Percentiles rank a stretch among this genome's conserved stretches.
Evolutionary conservation across 129 eudicot genomes (phyloP).

Genomic region (Flaveria trinervia): DNA sequence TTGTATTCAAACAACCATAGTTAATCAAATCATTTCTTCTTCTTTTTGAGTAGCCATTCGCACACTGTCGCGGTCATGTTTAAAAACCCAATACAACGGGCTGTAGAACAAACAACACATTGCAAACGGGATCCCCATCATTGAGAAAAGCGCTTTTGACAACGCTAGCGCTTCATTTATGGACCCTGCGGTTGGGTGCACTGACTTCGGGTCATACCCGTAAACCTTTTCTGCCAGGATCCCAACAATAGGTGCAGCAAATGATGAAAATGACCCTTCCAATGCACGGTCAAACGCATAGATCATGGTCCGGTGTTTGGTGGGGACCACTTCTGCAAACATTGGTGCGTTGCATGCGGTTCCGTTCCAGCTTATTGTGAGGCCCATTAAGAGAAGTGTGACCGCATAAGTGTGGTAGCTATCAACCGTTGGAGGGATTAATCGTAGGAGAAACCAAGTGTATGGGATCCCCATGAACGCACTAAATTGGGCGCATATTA

Average conservation of each 20-base stretch:
- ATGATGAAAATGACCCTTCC: conserved; percentile 88
- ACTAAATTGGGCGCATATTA: conserved; percentile 92
- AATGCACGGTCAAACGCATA: conserved; percentile 94
- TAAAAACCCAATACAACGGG: conserved; percentile 78
- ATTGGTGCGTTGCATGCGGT: conserved; percentile 88
- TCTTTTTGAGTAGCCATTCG: conserved; percentile 64
- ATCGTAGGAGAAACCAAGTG: conserved; percentile 72
- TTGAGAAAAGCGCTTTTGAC: conserved; percentile 82
- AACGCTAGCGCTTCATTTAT: conserved; percentile 77
- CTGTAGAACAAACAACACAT: conserved; percentile 85
- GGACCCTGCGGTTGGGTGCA: conserved; percentile 70
- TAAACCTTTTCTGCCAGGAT: conserved; percentile 86
- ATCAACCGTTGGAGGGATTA: conserved; percentile 66
- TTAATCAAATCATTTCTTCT: conserved; percentile 60
- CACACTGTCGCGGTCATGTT: conserved; percentile 72
- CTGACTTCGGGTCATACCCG: conserved; percentile 75
- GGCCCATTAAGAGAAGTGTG: conserved; percentile 87
- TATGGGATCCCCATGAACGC: conserved; percentile 96
- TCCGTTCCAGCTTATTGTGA: conserved; percentile 89
- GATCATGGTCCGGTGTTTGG: conserved; percentile 92
- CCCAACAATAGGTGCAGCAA: conserved; percentile 95
- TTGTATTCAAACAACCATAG: background rate
- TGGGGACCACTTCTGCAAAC: conserved; percentile 97
- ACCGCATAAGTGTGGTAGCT: conserved; percentile 58
- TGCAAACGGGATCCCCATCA: conserved; percentile 96